Evolutionary conservation across 129 eudicot species (phyloP), one percentile per base, ranked within the genome.

Genomic region (Flaveria robusta): DNA sequence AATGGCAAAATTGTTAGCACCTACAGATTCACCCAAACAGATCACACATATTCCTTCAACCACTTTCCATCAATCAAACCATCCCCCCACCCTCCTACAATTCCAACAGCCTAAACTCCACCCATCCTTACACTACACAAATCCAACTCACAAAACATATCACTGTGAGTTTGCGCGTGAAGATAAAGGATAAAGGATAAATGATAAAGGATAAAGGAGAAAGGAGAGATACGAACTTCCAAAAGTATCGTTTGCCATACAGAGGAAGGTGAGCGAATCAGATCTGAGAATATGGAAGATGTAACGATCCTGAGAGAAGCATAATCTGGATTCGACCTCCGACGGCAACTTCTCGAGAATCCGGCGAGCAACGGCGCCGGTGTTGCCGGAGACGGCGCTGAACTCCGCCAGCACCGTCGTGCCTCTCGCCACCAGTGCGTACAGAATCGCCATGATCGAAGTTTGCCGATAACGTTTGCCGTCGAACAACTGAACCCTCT

Each of bases 221-320:
- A 24, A 69, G 60, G 69, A 50, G 9, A 68, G 58, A 31, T 65
- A 85, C 91, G 54, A 42, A 94, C 98, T 84, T 87, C 98, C 98
- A 27, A 94, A 94, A 51, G 97, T 78, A 46, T 94, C 98, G 70
- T 94, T 94, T 45, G 98, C 98, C 98, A 94, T 94, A 91, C 98
- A 94, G 72, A 94, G 90, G 76, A 88, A 94, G 66, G 90, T 82
- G 70, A 94, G 77, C 18, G 90, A 91, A 26, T 94, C 97, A 43
- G 96, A 88, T 77, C 87, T 83, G 74, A 91, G 88, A 47, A 94
- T 91, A 76, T 94, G 98, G 63, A 94, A 94, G 50, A 94, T 94
- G 73, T 91, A 94, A 1, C 96, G 96, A 81, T 93, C 98, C 74
- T 93, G 97, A 41, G 97, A 91, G 86, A 91, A 94, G 20, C 98